Evolutionary conservation across 2,329 filamentous ascomycete genomes (phyloP), one percentile per base, ranked within the genome.

Genomic region (Stemphylium lycopersici): DNA sequence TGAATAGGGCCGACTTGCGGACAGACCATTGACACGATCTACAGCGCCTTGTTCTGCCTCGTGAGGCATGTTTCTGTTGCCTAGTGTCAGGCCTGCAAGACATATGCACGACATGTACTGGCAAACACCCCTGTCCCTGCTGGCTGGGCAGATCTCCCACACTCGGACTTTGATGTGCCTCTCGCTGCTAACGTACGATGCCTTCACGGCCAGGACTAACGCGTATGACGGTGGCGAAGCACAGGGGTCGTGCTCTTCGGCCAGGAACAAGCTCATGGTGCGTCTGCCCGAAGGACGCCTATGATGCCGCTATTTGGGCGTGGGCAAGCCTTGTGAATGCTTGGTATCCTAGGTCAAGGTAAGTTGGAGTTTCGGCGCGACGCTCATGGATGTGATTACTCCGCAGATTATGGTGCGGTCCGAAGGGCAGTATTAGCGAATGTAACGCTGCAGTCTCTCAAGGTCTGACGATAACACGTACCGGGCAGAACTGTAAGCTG

Each of bases 11-110:
- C 16, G 10, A 12, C 15, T 33, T 20, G 48, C 20, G 18, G 26
- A 32, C 26, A 37, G 6, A 29, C 16, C 24, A 32, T 26, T n/a
- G 15, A 31, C 29, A 16, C 7, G 33, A 3, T 43, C 6, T 16
- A 12, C 16, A 18, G 22, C 16, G 26, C 24, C 13, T n/a, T 10
- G 29, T 40, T 47, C 20, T 52, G 42, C 43, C 29, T 47, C 8
- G 44, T 43, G 26, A 48, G 13, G n/a, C 37, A 43, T 49, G 45
- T 26, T 38, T 49, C 18, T 16, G 32, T 34, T 44, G 46, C 33
- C 20, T 39, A 38, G 11, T 38, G 16, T 18, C 12, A 36, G 31
- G 16, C n/a, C 20, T 44, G 39, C 20, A 33, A 31, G 26, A 33
- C 36, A 39, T 44, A 10, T 44, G 48, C 40, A 44, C 32, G 40